phyloP scores from a whole-genome alignment of 345 rosid genomes.

The Microcos paniculata region DNA sequence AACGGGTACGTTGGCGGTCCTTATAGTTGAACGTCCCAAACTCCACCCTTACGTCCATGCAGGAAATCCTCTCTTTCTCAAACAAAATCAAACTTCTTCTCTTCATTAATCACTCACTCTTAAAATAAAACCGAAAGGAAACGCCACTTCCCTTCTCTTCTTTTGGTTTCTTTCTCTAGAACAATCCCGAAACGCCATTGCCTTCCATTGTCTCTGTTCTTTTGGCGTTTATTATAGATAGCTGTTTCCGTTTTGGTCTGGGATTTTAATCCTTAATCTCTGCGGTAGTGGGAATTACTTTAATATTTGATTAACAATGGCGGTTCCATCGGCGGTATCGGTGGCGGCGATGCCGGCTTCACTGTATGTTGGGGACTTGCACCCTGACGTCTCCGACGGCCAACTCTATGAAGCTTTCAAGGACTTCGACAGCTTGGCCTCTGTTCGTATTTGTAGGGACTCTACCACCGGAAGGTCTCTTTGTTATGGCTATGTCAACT shows the following conservation, averaged over 20 bases:
- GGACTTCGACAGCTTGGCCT: constrained; percentile 58
- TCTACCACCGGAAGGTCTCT: constrained; percentile 57
- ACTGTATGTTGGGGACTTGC: constrained; percentile 75
- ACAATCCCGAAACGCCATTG: not conserved
- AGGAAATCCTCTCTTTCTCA: not conserved
- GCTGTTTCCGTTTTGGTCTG: not conserved
- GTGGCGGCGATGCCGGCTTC: constrained; percentile 42
- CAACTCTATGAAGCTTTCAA: constrained; percentile 52
- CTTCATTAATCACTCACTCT: not conserved
- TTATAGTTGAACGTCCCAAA: constrained; percentile 8
- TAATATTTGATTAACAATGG: constrained; percentile 39
- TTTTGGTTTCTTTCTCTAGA: not conserved
- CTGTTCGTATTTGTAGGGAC: constrained; percentile 72
- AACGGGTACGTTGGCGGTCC: not conserved
- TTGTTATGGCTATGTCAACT: constrained; percentile 87
- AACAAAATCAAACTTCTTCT: not conserved
- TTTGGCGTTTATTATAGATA: not conserved
- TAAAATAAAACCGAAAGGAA: constrained; percentile 2
- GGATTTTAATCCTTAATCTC: not conserved
- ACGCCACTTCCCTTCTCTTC: not conserved
- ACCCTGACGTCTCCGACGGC: constrained; percentile 55
- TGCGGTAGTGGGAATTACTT: not conserved
- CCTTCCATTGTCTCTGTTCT: not conserved
- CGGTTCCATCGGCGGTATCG: constrained; percentile 40
- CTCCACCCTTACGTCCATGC: not conserved